Percentiles rank a stretch among this genome's conserved stretches.
Evolutionary conservation across 2,329 filamentous ascomycete species (phyloP).

Genomic region (Cercospora beticola): DNA sequence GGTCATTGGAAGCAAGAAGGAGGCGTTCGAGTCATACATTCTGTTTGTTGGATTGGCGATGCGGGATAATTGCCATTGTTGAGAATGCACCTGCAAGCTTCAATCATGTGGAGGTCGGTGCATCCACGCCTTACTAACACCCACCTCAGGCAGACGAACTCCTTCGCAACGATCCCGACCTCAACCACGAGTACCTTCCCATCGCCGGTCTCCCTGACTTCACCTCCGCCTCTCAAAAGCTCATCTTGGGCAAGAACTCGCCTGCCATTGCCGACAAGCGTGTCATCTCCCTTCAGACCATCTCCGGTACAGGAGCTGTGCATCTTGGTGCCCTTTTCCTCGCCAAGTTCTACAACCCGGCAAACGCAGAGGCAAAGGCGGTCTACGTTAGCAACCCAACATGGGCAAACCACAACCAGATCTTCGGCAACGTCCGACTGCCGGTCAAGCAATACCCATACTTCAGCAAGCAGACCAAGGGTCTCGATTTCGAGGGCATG

Average conservation of each 20-base stretch:
- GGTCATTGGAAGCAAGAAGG: background rate
- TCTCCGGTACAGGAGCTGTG: slow-evolving; percentile 94
- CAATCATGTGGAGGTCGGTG: background rate
- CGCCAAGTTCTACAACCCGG: slow-evolving; percentile 75
- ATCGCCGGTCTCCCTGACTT: slow-evolving; percentile 86
- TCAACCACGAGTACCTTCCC: slow-evolving; percentile 98
- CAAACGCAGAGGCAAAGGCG: slow-evolving; percentile 60
- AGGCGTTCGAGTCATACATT: background rate
- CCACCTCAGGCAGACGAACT: slow-evolving; percentile 76
- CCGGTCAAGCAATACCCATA: slow-evolving; percentile 84
- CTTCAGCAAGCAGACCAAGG: slow-evolving; percentile 84
- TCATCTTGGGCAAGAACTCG: slow-evolving; percentile 78
- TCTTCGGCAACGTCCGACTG: slow-evolving; percentile 87
- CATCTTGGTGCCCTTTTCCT: slow-evolving; percentile 94
- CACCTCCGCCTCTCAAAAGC: slow-evolving; percentile 84
- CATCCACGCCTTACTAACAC: background rate
- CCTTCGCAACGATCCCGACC: slow-evolving; percentile 79
- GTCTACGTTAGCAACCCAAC: slow-evolving; percentile 94
- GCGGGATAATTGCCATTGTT: background rate
- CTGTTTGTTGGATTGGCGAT: no score
- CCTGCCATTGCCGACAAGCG: slow-evolving; percentile 83
- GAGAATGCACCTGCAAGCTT: background rate
- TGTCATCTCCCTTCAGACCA: slow-evolving; percentile 80
- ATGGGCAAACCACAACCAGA: slow-evolving; percentile 98
- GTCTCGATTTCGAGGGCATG: slow-evolving; percentile 91